Conservation (phyloP, 2,329 filamentous ascomycete species). For the Aspergillus japonicus region DNA sequence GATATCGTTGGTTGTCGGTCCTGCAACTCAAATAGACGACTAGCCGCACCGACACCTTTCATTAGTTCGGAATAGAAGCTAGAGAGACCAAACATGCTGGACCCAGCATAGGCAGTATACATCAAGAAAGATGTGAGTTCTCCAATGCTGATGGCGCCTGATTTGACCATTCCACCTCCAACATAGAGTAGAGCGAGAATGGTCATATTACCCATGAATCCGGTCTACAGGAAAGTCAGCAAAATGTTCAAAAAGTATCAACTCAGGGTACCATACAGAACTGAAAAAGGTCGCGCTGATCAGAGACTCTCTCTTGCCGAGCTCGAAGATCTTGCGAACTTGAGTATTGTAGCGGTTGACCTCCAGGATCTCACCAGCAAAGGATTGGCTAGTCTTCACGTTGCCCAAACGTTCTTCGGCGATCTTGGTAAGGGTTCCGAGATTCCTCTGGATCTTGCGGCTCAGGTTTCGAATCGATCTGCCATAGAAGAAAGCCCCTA, state of each 20-base stretch:
- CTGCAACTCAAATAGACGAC: constrained; percentile 90
- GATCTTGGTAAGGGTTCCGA: constrained; percentile 92
- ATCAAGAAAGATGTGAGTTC: constrained; percentile 96
- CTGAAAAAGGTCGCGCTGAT: constrained; percentile 90
- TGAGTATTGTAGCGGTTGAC: constrained; percentile 88
- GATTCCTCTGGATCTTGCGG: constrained; percentile 87
- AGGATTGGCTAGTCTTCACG: constrained; percentile 93
- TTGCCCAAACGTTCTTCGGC: constrained; percentile 97
- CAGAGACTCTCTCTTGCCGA: constrained; percentile 82
- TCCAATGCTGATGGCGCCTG: constrained; percentile 81
- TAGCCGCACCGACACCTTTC: constrained; percentile 98
- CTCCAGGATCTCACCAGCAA: constrained; percentile 89
- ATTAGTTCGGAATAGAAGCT: constrained; percentile 98
- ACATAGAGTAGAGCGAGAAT: constrained; percentile 87
- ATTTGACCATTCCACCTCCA: constrained; percentile 85
- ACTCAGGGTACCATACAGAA: constrained; percentile 39
- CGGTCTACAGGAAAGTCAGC: constrained; percentile 59
- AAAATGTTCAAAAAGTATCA: not conserved
- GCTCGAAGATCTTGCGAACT: constrained; percentile 83
- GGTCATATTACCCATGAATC: constrained; percentile 94
- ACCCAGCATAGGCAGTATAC: constrained; percentile 87
- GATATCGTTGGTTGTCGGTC: constrained; percentile 83
- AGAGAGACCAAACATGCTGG: constrained; percentile 88
- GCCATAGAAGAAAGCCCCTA: constrained; percentile 90
- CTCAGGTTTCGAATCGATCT: constrained; percentile 84